phyloP scores from a whole-genome alignment of 2,329 filamentous ascomycete genomes.

The Tolypocladium guangdongense region DNA sequence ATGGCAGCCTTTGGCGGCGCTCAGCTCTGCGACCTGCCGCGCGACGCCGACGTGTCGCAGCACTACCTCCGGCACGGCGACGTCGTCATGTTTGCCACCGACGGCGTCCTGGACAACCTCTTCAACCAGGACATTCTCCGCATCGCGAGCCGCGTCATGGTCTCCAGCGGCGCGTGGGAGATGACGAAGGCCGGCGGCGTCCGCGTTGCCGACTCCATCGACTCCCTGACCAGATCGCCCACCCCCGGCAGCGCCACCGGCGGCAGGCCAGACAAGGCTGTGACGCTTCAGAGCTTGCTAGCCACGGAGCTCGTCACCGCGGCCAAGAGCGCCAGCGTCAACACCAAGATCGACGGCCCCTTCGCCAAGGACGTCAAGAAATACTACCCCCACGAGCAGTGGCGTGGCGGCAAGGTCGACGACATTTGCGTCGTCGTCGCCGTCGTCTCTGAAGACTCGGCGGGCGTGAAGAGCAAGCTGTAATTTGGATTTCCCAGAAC shows the following conservation, averaged over 20 bases:
- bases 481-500: conserved; percentile 6
- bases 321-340: conserved; percentile 75
- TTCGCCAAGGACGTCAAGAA: conserved; percentile 92
- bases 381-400: conserved; percentile 75
- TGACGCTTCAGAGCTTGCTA: conserved; percentile 64
- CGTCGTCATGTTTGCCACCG: conserved; percentile 85
- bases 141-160: conserved; percentile 69
- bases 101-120: conserved; percentile 93
- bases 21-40: conserved; percentile 72
- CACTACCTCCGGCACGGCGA: conserved; percentile 79
- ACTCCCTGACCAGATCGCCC: conserved; percentile 23
- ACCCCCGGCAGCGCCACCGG: conserved; percentile 11
- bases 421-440: conserved; percentile 85
- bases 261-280: conserved; percentile 14
- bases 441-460: conserved; percentile 56
- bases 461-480: conserved; percentile 20
- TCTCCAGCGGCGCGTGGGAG: conserved; percentile 62
- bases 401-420: conserved; percentile 87
- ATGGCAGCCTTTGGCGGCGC: conserved; percentile 74
- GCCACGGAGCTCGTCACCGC: conserved; percentile 70
- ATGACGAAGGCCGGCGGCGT: conserved; percentile 48
- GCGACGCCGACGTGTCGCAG: conserved; percentile 69
- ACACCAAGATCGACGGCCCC: conserved; percentile 73
- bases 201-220: conserved; percentile 50
- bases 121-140: conserved; percentile 81